Evolutionary conservation across 179 eudicot genomes (phyloP), one percentile per base, ranked within the genome.

Genomic region (Gypsophila paniculata): DNA sequence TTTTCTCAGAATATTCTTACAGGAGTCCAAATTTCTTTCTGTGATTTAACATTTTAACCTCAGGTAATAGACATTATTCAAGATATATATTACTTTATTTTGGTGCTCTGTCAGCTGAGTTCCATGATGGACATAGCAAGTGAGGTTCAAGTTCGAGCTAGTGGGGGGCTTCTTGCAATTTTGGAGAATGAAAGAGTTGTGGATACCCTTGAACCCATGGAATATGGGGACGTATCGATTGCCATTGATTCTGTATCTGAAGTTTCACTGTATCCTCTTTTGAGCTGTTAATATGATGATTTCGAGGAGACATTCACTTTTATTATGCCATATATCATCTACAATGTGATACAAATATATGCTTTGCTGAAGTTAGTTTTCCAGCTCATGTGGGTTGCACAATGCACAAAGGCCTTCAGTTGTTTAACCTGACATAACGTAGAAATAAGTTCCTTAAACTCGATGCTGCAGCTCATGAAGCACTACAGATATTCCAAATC

Each of bases 121-220:
- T 90, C 97, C 66, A 87, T 95, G 99, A 87, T 92, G 95, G 96
- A 92, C 72, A 73, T 85, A 63, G 86, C 82, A 83, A 95, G 96
- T 83, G 99, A 95, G 62, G 84, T 95, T 73, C 95, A 88, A 89
- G 93, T 92, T 77, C 95, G 98, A 75, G 95, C 93, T 55, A 92
- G 93, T 82, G 96, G 99, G 73, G 98, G 98, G 52, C 96, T 95
- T 81, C 86, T 92, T 69, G 99, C 96, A 71, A 84, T 95, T 76
- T 73, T 95, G 82, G 99, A 92, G 85, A 92, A 77, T 75, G 99
- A 92, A 77, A 85, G 96, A 73, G 79, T 92, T 66, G 75, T 95
- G 71, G 96, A 95, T 80, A 84, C 90, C 36, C 82, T 87, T 72
- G 96, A 95, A 74, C 90, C 86, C 77, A 86, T 73, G 72, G 98